These are phyloP conservation scores for Claviceps maximensis DNA, from an alignment of 2,329 filamentous ascomycete species.

Conservation along the genomic window DNA sequence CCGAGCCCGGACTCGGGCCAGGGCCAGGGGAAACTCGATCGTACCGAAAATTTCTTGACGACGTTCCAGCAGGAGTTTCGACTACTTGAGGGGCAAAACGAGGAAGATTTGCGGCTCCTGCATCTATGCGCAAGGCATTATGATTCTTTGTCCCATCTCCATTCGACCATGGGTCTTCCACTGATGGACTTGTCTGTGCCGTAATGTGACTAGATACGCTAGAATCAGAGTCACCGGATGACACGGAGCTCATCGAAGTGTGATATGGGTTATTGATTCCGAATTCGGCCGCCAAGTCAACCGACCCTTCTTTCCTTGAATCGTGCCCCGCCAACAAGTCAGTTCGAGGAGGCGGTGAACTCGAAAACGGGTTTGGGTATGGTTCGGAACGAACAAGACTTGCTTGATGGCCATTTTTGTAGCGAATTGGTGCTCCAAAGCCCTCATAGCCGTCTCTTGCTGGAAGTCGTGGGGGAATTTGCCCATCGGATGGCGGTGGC, in stretches of 20 bases:
- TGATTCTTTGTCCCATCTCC: slow-evolving; percentile 25
- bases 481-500: neutral
- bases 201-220: slow-evolving; percentile 47
- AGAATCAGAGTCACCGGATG: slow-evolving; percentile 49
- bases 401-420: slow-evolving; percentile 24
- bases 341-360: slow-evolving; percentile 36
- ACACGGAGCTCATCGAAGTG: slow-evolving; percentile 48
- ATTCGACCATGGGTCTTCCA: slow-evolving; percentile 42
- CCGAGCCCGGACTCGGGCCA: no score
- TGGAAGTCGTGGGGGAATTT: slow-evolving; percentile 24
- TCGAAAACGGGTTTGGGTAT: slow-evolving; percentile 31
- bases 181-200: slow-evolving; percentile 41
- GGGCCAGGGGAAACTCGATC: slow-evolving; percentile 1
- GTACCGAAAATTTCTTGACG: slow-evolving; percentile 11
- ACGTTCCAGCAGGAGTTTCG: slow-evolving; percentile 16
- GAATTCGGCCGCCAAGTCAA: slow-evolving; percentile 48
- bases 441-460: slow-evolving; percentile 44
- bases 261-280: slow-evolving; percentile 52
- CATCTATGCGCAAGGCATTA: slow-evolving; percentile 21
- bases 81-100: slow-evolving; percentile 13
- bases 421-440: slow-evolving; percentile 34
- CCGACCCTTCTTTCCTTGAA: slow-evolving; percentile 24
- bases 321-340: slow-evolving; percentile 30
- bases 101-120: slow-evolving; percentile 14
- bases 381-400: slow-evolving; percentile 36